Base-by-base conservation (phyloP, 1,284 basidiomycete genomes). In the Boletus sp. region DNA sequence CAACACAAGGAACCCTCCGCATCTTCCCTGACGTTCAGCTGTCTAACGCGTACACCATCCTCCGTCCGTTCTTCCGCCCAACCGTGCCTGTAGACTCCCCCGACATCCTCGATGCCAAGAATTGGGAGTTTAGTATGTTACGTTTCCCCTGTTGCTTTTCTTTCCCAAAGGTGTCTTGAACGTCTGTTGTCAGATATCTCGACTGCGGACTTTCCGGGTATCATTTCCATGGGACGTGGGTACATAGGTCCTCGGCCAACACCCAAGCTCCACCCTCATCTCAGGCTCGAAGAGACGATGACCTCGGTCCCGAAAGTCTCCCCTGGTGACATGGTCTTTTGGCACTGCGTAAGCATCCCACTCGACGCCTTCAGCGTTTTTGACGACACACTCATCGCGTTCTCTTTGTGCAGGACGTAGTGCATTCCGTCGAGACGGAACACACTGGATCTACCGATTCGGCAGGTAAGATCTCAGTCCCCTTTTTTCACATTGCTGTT, bases 241-340 rank as follows among this genome's bases (percentile, higher is more conserved):
- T 85, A 72, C 60, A 61, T 47, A 2, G 81, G 82, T 0, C 82
- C 81, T 5, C 59, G 61, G 2, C 79, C 81, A 2, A 81, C 75
- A 10, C 65, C 73, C 2, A 64, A 64, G 36, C 64, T 70, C 5
- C 84, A 88, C 58, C 84, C 84, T 20, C 81, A 94, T 61, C 69
- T 94, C 37, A 69, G 73, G 44, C 74, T 94, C 1, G 75, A 78
- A 3, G 66, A 79, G 49, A 84, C 82, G 1, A 91, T 93, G 86
- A 78, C 81, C 3, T 82, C 86, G 3, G 72, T 88, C 8, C 87
- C 88, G 0, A 75, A 73, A 50, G 88, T 91, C 8, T 71, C 73
- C 32, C 89, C 91, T 0, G 91, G 91, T 2, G 90, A 93, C 60
- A 81, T 84, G 63, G 88, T 90, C 2, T 91, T 90, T 70, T 93